Base-by-base conservation (phyloP, 2,329 filamentous ascomycete genomes). In the Blastomyces emzantsi region DNA sequence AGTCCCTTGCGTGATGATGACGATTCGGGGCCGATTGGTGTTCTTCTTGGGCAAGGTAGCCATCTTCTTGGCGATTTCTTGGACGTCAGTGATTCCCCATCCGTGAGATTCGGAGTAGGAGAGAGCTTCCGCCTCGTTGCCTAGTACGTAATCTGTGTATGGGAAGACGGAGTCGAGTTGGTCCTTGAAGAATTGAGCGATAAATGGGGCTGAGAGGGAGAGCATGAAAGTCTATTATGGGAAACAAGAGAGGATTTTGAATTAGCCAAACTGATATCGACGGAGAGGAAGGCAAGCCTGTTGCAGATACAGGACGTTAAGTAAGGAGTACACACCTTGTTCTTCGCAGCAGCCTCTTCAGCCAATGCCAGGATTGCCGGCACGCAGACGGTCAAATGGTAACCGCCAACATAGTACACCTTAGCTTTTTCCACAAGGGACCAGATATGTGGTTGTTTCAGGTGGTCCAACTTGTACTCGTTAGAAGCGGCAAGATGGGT, bases 161-260 rank as follows among this genome's bases (percentile, higher is more conserved):
- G 90, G 89, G 62, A 91, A 83, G 62, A 90, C 88, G 71, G 87
- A 87, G 78, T 96, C 91, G 58, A 99, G 85, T 68, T 87, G 89
- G 60, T 97, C 92, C 83, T 97, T 97, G 88, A 97, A 99, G 85
- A 97, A 96, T 75, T 96, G 89, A 49, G 89, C 82, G 73, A 99
- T 96, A 83, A 99, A 99, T 65, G 94, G 94, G 8, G 94, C 94
- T 61, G 91, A 94, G 66, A 99, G 86, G 70, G 92, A 95, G 70
- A 99, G 87, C 71, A 92, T 86, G 77, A 97, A 96, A 66, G 83
- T 75, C 83, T 85, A 65, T 41, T 60, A 41, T 52, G 59, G 60
- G 8, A 36, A 22, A 59, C 36, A 17, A 28, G 28, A 33, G 30
- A 28, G 19, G 33, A 15, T 11, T 43, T 57, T 9, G 5, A 43